Conservation (phyloP, 192 early-diverging fungal genomes). For the Backusella circina region DNA sequence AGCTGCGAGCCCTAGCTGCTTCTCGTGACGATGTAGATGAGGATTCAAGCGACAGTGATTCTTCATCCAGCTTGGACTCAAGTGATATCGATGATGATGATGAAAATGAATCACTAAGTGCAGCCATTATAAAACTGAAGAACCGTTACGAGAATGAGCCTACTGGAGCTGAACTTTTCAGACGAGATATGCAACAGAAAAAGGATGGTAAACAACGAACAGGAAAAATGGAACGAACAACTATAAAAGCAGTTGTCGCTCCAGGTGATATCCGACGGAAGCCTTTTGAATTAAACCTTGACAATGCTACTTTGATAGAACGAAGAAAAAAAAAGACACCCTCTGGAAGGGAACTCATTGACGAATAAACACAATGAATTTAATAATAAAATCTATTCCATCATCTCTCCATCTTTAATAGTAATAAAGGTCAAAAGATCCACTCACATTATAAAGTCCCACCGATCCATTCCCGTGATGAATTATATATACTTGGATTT, state of each 20-base stretch:
- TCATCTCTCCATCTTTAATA: not conserved
- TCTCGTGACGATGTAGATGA: conserved; percentile 12
- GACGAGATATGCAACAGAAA: not conserved
- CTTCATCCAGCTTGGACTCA: not conserved
- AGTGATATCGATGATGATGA: not conserved
- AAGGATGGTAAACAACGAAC: not conserved
- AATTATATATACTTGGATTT: not conserved
- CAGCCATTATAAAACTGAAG: not conserved
- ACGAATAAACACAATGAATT: not conserved
- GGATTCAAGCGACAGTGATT: not conserved
- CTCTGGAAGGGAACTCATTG: conserved; percentile 1
- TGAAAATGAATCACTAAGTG: not conserved
- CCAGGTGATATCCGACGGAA: not conserved
- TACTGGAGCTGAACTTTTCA: not conserved
- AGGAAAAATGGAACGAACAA: not conserved
- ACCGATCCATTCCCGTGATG: not conserved
- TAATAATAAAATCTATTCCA: not conserved
- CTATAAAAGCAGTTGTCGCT: not conserved
- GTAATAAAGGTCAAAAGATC: not conserved
- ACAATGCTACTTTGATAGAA: conserved; percentile 24
- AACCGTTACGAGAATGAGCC: not conserved
- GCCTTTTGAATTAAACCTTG: conserved; percentile 27
- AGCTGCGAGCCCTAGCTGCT: conserved; percentile 3
- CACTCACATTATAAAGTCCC: not conserved
- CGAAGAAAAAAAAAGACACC: conserved; percentile 8